Conservation (phyloP, 2,329 filamentous ascomycete genomes). For the Neopestalotiopsis rosae region DNA sequence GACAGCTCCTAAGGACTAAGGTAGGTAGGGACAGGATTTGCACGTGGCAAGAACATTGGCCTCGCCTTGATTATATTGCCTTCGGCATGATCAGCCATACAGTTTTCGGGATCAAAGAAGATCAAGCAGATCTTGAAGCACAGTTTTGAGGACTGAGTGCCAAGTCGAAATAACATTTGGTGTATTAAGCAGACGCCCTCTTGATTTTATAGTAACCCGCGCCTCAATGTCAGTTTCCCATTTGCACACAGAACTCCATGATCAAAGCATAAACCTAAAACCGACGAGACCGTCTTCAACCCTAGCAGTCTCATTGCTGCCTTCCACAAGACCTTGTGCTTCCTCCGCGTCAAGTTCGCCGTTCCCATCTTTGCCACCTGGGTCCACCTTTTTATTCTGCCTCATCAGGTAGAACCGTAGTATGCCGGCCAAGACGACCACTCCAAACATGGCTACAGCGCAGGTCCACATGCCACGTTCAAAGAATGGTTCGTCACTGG, state of each 20-base stretch:
- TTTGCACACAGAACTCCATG: background rate
- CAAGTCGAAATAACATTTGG: too few relatives aligned
- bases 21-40: too few relatives aligned
- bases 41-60: too few relatives aligned
- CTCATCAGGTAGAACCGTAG: constrained; percentile 59
- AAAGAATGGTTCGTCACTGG: constrained; percentile 65
- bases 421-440: constrained; percentile 59
- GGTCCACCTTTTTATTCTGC: constrained; percentile 54
- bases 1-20: too few relatives aligned
- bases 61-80: too few relatives aligned
- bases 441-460: constrained; percentile 65
- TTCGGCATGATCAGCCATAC: too few relatives aligned
- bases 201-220: background rate
- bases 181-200: too few relatives aligned
- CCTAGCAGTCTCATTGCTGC: background rate
- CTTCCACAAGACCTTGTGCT: constrained; percentile 20
- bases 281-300: background rate
- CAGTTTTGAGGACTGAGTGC: too few relatives aligned
- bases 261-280: constrained; percentile 23
- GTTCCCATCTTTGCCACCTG: constrained; percentile 10
- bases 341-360: constrained; percentile 19
- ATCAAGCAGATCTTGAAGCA: too few relatives aligned
- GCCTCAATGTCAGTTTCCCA: too few relatives aligned
- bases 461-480: constrained; percentile 67
- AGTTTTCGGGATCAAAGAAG: too few relatives aligned